Conservation (phyloP, 1,139 yeast genomes). For the Ogataea hybrid region DNA sequence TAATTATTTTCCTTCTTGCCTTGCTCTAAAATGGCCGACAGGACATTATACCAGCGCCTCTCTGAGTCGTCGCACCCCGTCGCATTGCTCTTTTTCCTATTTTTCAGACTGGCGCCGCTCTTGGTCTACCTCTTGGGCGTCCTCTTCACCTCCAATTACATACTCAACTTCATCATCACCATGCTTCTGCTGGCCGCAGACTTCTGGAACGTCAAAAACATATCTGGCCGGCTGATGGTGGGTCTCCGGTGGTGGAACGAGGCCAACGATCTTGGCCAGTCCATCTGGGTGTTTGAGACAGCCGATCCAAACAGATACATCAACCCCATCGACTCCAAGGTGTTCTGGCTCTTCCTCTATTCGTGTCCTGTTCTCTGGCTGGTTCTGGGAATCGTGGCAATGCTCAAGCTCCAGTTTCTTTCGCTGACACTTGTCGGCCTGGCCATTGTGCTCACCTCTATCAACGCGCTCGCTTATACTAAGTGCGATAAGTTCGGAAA, state of each 20-base stretch:
- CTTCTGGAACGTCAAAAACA: constrained; percentile 92
- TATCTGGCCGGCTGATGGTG: constrained; percentile 83
- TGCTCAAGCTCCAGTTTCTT: constrained; percentile 73
- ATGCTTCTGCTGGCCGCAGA: constrained; percentile 80
- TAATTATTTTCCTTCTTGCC: constrained; percentile 1
- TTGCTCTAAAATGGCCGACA: constrained; percentile 9
- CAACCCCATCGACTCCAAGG: constrained; percentile 86
- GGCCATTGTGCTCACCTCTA: constrained; percentile 67
- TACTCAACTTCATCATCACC: constrained; percentile 74
- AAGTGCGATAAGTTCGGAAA: constrained; percentile 87
- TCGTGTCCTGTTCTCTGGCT: constrained; percentile 75
- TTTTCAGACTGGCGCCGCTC: constrained; percentile 63
- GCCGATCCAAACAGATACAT: constrained; percentile 80
- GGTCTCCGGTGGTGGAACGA: constrained; percentile 98
- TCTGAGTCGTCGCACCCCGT: constrained; percentile 76
- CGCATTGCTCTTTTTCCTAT: constrained; percentile 64
- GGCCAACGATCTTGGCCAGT: constrained; percentile 59
- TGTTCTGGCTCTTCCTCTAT: constrained; percentile 83
- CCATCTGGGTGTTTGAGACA: constrained; percentile 86
- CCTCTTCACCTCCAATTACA: constrained; percentile 62
- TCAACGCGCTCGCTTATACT: constrained; percentile 87
- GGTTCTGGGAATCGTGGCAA: constrained; percentile 69
- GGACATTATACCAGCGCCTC: constrained; percentile 39
- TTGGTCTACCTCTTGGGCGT: constrained; percentile 69
- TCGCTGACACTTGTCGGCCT: constrained; percentile 65